Conservation (phyloP, 805 yeast genomes). For the Candida boidinii region DNA sequence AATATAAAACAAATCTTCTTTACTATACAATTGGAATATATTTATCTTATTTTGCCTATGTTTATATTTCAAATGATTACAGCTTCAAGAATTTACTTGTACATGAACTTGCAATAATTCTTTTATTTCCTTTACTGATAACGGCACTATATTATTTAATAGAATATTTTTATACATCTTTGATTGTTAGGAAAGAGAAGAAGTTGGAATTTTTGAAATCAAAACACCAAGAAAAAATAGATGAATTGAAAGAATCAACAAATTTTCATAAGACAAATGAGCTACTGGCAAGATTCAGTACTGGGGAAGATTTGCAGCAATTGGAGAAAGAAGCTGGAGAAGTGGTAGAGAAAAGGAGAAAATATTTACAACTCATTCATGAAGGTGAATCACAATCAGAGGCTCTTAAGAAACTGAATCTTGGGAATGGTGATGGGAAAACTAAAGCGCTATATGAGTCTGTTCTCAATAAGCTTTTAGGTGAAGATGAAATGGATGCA, state of each 20-base stretch:
- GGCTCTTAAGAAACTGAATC: slow-evolving; percentile 6
- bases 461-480: slow-evolving; percentile 35
- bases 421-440: slow-evolving; percentile 6
- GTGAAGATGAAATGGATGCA: slow-evolving; percentile 56
- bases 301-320: slow-evolving; percentile 39
- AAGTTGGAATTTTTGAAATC: slow-evolving; percentile 18
- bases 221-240: slow-evolving; percentile 28
- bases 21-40: slow-evolving; percentile 15
- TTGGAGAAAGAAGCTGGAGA: slow-evolving; percentile 35
- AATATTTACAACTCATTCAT: slow-evolving; percentile 26
- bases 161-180: slow-evolving; percentile 9
- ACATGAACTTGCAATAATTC: neutral
- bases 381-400: slow-evolving; percentile 12
- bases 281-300: slow-evolving; percentile 53
- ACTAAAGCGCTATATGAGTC: slow-evolving; percentile 31
- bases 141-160: slow-evolving; percentile 7
- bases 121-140: slow-evolving; percentile 9
- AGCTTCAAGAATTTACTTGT: neutral
- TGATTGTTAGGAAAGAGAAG: slow-evolving; percentile 14
- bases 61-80: slow-evolving; percentile 7
- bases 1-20: slow-evolving; percentile 10
- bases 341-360: slow-evolving; percentile 28
- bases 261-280: slow-evolving; percentile 70
- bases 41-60: slow-evolving; percentile 14
- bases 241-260: slow-evolving; percentile 38